A percentile compares a stretch with the other conserved stretches of the same genome.
phyloP scores from a whole-genome alignment of 73 alveolate genomes.

The Urostyla sp. region DNA sequence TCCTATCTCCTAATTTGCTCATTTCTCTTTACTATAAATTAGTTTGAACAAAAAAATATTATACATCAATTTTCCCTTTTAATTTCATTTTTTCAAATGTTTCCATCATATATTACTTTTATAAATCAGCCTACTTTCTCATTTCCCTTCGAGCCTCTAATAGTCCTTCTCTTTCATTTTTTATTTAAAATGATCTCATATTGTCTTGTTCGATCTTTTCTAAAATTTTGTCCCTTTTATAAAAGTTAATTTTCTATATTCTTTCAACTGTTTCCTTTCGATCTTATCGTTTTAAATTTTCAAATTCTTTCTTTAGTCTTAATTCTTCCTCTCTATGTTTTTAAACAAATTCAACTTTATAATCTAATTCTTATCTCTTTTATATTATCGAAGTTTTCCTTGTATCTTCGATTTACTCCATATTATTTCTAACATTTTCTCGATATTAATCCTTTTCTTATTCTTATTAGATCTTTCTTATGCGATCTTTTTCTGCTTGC shows the following conservation, averaged over 20 bases:
- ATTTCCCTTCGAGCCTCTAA: constrained; percentile 27
- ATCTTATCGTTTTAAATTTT: constrained; percentile 22
- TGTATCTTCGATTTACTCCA: constrained; percentile 43
- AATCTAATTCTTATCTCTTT: constrained; percentile 13
- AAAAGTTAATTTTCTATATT: constrained; percentile 44
- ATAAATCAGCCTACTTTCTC: constrained; percentile 37
- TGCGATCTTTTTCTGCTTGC: constrained; percentile 40
- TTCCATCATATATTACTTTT: constrained; percentile 46
- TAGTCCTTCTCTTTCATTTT: constrained; percentile 46
- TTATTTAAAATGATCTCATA: constrained; percentile 21
- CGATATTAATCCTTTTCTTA: constrained; percentile 52
- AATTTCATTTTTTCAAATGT: not conserved
- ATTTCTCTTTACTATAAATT: constrained; percentile 20
- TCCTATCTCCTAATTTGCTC: constrained; percentile 4
- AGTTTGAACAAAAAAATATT: not conserved
- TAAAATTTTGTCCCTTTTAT: constrained; percentile 37
- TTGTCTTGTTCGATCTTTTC: constrained; percentile 31
- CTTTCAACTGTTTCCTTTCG: constrained; percentile 61
- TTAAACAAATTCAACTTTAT: not conserved
- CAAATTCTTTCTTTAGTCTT: not conserved
- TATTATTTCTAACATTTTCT: constrained; percentile 15
- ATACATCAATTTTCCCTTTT: constrained; percentile 33
- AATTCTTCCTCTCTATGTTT: constrained; percentile 35
- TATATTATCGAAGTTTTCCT: constrained; percentile 10
- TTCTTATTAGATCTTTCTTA: constrained; percentile 7